Conservation (phyloP, 345 rosid species). For the Eutrema yunnanense region DNA sequence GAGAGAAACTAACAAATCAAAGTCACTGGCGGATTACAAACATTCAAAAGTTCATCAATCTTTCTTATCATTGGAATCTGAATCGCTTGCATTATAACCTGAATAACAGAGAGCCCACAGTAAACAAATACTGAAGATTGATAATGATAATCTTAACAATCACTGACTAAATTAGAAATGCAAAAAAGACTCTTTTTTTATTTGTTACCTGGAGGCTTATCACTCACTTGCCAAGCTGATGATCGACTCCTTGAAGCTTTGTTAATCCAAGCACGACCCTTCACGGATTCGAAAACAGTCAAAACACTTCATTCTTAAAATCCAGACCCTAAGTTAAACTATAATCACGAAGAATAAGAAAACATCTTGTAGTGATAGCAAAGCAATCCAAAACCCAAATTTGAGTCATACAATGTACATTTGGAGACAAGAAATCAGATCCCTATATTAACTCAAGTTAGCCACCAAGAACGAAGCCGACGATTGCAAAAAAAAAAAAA, state of each 20-base stretch:
- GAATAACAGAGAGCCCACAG: background rate
- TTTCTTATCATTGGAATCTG: slow-evolving; percentile 53
- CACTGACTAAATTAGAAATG: background rate
- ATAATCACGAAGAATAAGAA: background rate
- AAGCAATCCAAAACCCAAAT: background rate
- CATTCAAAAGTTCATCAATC: background rate
- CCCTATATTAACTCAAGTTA: background rate
- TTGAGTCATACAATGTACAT: background rate
- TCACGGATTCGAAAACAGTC: background rate
- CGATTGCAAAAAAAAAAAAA: background rate
- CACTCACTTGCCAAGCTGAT: slow-evolving; percentile 58
- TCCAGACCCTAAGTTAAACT: background rate
- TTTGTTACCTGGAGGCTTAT: slow-evolving; percentile 60
- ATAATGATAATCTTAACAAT: background rate
- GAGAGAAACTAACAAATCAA: slow-evolving; percentile 14
- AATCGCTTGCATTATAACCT: slow-evolving; percentile 77
- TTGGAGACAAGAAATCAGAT: background rate
- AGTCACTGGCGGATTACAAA: slow-evolving; percentile 16
- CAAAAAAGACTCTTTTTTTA: background rate
- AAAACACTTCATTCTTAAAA: background rate
- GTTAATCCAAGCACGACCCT: slow-evolving; percentile 74
- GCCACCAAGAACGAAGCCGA: background rate
- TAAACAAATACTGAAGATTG: background rate
- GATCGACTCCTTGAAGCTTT: slow-evolving; percentile 59
- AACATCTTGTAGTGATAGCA: background rate